These are phyloP conservation scores for Candida schatavii DNA, from an alignment of 805 yeast species.

Conservation along the genomic window DNA sequence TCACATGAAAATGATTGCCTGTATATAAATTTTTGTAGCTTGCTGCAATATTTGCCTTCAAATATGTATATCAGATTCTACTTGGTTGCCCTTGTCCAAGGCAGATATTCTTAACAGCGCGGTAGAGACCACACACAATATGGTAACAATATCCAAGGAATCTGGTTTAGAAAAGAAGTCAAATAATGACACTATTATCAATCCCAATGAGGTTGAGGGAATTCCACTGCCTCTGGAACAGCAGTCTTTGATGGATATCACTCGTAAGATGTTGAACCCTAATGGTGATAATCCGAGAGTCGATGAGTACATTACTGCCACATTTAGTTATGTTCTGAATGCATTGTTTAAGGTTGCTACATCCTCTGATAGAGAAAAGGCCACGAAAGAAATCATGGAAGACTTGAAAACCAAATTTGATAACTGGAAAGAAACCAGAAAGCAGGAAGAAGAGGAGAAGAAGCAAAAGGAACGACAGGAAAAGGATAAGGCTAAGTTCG, in stretches of 20 bases:
- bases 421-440: constrained; percentile 22
- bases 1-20: no score
- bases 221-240: constrained; percentile 1
- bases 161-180: no score
- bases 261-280: constrained; percentile 23
- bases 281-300: constrained; percentile 25
- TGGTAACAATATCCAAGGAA: no score
- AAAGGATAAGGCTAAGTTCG: neutral
- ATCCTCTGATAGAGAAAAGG: constrained; percentile 29
- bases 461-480: neutral
- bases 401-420: constrained; percentile 28
- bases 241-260: constrained; percentile 8
- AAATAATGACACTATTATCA: no score
- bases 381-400: constrained; percentile 33
- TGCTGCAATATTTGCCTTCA: no score
- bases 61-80: no score
- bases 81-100: no score
- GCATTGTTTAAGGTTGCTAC: constrained; percentile 27
- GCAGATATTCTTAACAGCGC: no score
- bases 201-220: no score
- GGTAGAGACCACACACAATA: no score
- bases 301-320: constrained; percentile 23
- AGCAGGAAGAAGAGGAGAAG: constrained; percentile 8
- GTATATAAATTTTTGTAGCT: no score
- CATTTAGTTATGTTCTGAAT: constrained; percentile 25